Percentiles rank a stretch among this genome's conserved stretches.
Conservation (phyloP, 2,329 filamentous ascomycete genomes). For the Myriosclerotinia curreyana region DNA sequence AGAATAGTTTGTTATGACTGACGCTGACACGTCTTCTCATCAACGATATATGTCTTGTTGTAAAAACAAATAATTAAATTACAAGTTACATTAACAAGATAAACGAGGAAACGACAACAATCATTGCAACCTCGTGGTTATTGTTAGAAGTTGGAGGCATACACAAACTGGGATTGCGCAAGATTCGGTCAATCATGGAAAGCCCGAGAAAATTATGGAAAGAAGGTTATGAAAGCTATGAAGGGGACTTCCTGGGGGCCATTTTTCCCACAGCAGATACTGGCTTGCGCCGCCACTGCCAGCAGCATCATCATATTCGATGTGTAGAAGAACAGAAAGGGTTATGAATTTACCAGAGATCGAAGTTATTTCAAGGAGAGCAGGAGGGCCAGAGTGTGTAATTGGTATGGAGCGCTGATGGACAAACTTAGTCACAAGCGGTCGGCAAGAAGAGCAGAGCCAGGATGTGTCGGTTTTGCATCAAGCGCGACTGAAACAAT, state of each 20-base stretch:
- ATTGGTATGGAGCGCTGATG: constrained; percentile 60
- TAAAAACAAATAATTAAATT: not conserved
- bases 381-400: too few species aligned
- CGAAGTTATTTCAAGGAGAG: too few species aligned
- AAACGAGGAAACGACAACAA: not conserved
- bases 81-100: not conserved
- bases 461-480: constrained; percentile 94
- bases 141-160: not conserved
- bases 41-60: not conserved
- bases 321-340: constrained; percentile 76
- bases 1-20: too few species aligned
- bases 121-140: not conserved
- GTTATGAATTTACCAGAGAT: too few species aligned
- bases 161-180: not conserved
- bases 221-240: not conserved
- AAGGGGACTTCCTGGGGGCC: not conserved
- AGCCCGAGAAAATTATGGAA: not conserved
- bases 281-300: constrained; percentile 87
- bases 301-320: constrained; percentile 99
- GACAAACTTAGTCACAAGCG: constrained; percentile 96
- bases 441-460: constrained; percentile 98
- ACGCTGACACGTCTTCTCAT: not conserved
- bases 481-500: constrained; percentile 61
- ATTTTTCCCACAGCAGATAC: too few species aligned
- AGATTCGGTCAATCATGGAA: not conserved